Conservation (phyloP, 768 basidiomycete species). For the Suillus americanus region DNA sequence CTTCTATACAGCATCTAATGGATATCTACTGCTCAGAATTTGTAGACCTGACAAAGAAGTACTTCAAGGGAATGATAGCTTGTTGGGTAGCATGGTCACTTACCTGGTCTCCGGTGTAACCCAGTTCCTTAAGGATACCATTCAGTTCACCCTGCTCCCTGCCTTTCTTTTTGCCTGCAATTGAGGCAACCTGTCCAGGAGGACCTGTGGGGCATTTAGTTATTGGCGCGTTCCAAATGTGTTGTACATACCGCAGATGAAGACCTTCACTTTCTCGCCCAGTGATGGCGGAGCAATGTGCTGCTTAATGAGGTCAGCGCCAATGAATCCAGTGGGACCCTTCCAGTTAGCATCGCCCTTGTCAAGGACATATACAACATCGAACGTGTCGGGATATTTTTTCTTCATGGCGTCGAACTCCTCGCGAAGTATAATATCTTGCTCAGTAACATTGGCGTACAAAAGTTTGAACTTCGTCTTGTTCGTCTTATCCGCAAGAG, state of each 20-base stretch:
- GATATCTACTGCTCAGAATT: slow-evolving; percentile 31
- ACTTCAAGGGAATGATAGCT: slow-evolving; percentile 1
- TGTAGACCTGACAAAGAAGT: slow-evolving; percentile 35
- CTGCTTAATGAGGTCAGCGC: slow-evolving; percentile 68
- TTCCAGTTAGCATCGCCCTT: slow-evolving; percentile 58
- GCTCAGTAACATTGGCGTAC: slow-evolving; percentile 87
- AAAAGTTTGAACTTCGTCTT: slow-evolving; percentile 93
- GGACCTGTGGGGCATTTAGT: slow-evolving; percentile 47
- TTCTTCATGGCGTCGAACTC: slow-evolving; percentile 71
- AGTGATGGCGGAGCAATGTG: slow-evolving; percentile 63
- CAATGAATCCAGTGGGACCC: slow-evolving; percentile 77
- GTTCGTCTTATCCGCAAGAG: slow-evolving; percentile 71
- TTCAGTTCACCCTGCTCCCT: slow-evolving; percentile 81
- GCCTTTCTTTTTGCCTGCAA: slow-evolving; percentile 89
- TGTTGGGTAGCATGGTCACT: not conserved
- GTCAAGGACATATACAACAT: slow-evolving; percentile 87
- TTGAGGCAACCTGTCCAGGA: slow-evolving; percentile 82
- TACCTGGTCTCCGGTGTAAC: slow-evolving; percentile 87
- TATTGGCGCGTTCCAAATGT: not conserved
- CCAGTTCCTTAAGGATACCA: slow-evolving; percentile 83
- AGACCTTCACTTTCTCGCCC: slow-evolving; percentile 82
- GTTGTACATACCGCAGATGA: slow-evolving; percentile 75
- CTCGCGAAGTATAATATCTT: slow-evolving; percentile 85
- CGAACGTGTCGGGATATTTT: slow-evolving; percentile 68
- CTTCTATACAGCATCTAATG: not conserved